Evolutionary conservation across 495 filamentous ascomycete species (phyloP).

Genomic region (Beverwykella pulmonaria): DNA sequence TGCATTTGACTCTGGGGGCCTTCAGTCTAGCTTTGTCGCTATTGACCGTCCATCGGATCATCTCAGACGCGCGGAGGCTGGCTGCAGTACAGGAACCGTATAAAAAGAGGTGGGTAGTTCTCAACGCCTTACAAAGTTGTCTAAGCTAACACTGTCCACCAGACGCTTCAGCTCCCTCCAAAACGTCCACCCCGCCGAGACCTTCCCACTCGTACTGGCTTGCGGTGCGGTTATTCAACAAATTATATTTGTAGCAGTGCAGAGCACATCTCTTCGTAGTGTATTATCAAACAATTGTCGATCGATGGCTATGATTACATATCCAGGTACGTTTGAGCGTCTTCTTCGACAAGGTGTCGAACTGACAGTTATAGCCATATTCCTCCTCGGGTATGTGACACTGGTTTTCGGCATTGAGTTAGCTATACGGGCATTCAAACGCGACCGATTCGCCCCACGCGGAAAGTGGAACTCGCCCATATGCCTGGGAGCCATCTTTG

Average conservation of each 20-base stretch:
- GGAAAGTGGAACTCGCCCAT: conserved; percentile 36
- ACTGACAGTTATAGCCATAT: conserved; percentile 30
- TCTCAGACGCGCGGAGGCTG: conserved; percentile 33
- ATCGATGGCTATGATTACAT: conserved; percentile 35
- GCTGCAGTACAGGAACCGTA: conserved; percentile 25
- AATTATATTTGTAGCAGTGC: conserved; percentile 38
- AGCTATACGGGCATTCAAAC: conserved; percentile 26
- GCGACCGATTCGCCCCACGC: conserved; percentile 36
- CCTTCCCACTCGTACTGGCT: conserved; percentile 39
- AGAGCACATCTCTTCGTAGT: conserved; percentile 37
- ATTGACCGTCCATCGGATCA: conserved; percentile 34
- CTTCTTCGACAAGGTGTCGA: neutral
- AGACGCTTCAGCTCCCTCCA: conserved; percentile 31
- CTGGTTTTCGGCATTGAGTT: conserved; percentile 40
- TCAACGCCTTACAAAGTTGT: neutral
- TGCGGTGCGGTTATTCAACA: conserved; percentile 38
- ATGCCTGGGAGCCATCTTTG: conserved; percentile 28
- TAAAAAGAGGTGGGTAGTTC: conserved; percentile 27
- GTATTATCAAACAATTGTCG: conserved; percentile 33
- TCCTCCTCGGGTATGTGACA: conserved; percentile 34
- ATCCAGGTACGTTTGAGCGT: conserved; percentile 30
- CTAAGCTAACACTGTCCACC: conserved; percentile 5
- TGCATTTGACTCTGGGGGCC: conserved; percentile 36
- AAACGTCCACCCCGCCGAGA: conserved; percentile 38
- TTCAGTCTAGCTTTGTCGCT: conserved; percentile 37